phyloP scores from a whole-genome alignment of 1,139 yeast genomes.

The Geotrichum cucujoidarum region DNA sequence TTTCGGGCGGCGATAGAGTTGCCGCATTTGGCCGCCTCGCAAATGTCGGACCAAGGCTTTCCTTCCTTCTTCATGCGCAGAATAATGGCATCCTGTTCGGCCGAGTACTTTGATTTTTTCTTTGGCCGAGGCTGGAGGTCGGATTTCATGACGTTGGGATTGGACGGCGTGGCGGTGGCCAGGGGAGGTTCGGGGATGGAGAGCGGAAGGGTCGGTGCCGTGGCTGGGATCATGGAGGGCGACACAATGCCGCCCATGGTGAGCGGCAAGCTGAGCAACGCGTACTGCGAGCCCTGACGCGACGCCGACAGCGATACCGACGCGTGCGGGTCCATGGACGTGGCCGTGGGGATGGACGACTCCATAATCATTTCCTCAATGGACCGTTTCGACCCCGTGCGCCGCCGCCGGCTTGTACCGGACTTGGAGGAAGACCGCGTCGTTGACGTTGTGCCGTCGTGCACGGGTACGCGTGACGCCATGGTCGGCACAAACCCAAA shows the following conservation, averaged over 20 bases:
- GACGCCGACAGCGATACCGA: conserved; percentile 9
- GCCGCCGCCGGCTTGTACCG: background rate
- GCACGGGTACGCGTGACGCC: conserved; percentile 1
- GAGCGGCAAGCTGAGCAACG: background rate
- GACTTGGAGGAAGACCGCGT: too few species aligned
- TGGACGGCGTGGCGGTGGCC: conserved; percentile 33
- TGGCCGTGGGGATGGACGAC: conserved; percentile 27
- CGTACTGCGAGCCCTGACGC: background rate
- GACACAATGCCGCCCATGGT: background rate
- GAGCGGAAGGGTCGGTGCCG: conserved; percentile 27
- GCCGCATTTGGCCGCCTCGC: conserved; percentile 60
- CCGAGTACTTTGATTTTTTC: conserved; percentile 61
- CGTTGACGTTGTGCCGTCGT: background rate
- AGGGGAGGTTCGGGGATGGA: conserved; percentile 37
- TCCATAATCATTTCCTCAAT: conserved; percentile 32
- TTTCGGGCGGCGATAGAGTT: conserved; percentile 71
- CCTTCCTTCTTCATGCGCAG: conserved; percentile 61
- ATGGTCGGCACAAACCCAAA: background rate
- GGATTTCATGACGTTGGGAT: conserved; percentile 35
- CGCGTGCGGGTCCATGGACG: conserved; percentile 5
- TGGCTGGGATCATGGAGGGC: background rate
- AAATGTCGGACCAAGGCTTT: conserved; percentile 69
- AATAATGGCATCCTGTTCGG: conserved; percentile 64
- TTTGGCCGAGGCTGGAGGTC: conserved; percentile 49
- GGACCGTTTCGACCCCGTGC: conserved; percentile 27